A percentile compares a stretch with the other conserved stretches of the same genome.
Evolutionary conservation across 208 protist species (phyloP).

Genomic region (Leptomonas seymouri): DNA sequence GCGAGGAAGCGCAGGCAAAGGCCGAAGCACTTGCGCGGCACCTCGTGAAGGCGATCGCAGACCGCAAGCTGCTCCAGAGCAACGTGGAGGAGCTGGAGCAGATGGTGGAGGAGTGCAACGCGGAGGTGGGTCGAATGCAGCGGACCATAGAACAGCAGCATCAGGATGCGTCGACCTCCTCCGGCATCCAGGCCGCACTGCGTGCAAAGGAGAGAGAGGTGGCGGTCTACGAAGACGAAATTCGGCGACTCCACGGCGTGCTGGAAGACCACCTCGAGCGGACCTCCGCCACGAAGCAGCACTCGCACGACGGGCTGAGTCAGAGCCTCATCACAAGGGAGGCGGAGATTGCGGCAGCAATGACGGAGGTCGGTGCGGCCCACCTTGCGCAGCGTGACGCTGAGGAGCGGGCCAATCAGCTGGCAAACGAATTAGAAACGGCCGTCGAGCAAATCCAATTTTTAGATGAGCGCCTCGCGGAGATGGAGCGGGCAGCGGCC

Average conservation of each 20-base stretch:
- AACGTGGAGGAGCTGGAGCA: slow-evolving; percentile 65
- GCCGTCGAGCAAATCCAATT: slow-evolving; percentile 78
- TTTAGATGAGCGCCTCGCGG: slow-evolving; percentile 72
- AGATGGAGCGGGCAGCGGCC: slow-evolving; percentile 62
- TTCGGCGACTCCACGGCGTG: slow-evolving; percentile 60
- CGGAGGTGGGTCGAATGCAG: slow-evolving; percentile 67
- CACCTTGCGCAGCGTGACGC: slow-evolving; percentile 68
- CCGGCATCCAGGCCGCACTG: slow-evolving; percentile 43
- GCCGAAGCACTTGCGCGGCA: slow-evolving; percentile 80
- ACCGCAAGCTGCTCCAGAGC: slow-evolving; percentile 63
- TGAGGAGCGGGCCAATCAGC: slow-evolving; percentile 57
- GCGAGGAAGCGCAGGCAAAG: slow-evolving; percentile 62
- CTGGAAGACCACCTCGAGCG: slow-evolving; percentile 58
- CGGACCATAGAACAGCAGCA: slow-evolving; percentile 52
- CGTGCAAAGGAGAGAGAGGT: slow-evolving; percentile 81
- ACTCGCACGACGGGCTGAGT: slow-evolving; percentile 20
- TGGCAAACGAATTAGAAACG: slow-evolving; percentile 61
- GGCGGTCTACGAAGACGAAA: slow-evolving; percentile 77
- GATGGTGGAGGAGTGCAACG: slow-evolving; percentile 61
- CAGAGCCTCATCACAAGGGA: slow-evolving; percentile 35
- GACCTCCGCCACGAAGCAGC: slow-evolving; percentile 18
- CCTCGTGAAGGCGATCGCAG: slow-evolving; percentile 73
- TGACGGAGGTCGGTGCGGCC: slow-evolving; percentile 67
- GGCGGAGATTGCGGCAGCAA: slow-evolving; percentile 47
- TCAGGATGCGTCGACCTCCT: slow-evolving; percentile 24